Percentiles rank a stretch among this genome's conserved stretches.
Evolutionary conservation across 1,284 basidiomycete genomes (phyloP).

Genomic region (Ceratobasidium papillatum): DNA sequence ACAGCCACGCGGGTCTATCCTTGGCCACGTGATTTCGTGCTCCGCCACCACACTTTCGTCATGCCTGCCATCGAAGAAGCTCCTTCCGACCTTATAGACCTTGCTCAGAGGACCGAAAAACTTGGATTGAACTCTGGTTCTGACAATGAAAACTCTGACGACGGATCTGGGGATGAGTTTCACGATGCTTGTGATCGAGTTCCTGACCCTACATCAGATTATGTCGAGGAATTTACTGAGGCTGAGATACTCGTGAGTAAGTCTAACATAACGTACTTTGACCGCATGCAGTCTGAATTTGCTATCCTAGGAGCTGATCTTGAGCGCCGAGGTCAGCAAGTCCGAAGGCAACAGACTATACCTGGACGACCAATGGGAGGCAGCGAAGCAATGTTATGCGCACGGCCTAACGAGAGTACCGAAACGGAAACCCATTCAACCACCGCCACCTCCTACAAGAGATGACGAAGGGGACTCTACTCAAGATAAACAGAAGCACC

Average conservation of each 20-base stretch:
- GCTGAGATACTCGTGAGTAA: slow-evolving; percentile 42
- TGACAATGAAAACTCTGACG: slow-evolving; percentile 42
- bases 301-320: slow-evolving; percentile 25
- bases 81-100: background rate
- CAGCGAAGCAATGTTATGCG: slow-evolving; percentile 37
- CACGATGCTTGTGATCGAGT: slow-evolving; percentile 51
- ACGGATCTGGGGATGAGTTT: slow-evolving; percentile 54
- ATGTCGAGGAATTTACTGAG: slow-evolving; percentile 40
- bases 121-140: background rate
- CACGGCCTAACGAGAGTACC: slow-evolving; percentile 38
- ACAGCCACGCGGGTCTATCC: background rate
- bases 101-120: background rate
- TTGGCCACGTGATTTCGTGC: background rate
- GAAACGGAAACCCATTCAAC: background rate
- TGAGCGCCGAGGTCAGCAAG: slow-evolving; percentile 32
- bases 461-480: slow-evolving; percentile 2
- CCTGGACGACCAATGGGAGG: slow-evolving; percentile 40
- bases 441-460: background rate
- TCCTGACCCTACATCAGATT: background rate
- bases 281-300: background rate
- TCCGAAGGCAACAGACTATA: slow-evolving; percentile 41
- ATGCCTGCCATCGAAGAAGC: slow-evolving; percentile 16
- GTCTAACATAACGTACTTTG: background rate
- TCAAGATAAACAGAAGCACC: slow-evolving; percentile 44
- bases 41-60: slow-evolving; percentile 2